Base-by-base conservation (phyloP, 768 basidiomycete genomes). In the Hypholoma sublateritium region DNA sequence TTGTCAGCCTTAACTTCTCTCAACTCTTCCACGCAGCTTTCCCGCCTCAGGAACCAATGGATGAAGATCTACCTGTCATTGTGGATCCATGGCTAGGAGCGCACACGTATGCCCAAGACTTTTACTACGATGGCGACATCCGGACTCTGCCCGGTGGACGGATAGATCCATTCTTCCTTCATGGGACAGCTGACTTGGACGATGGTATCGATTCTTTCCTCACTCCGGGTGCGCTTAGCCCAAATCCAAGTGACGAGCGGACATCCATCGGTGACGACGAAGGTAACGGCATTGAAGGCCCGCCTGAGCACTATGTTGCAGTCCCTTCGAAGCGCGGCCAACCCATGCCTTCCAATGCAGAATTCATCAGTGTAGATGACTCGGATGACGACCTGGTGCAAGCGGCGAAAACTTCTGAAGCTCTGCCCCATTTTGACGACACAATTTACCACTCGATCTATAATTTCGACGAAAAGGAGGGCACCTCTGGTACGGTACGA, bases 31-130 rank as follows among this genome's bases (percentile, higher is more conserved):
- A 13, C 2, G 34, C 13, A 69, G 67, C 65, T 53, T 65, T 64
- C 49, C 56, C 62, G 21, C 61, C 64, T 46, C 63, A 51, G 16
- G 46, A 56, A 17, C 39, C 39, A 0, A n/a, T 47, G 19, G 54
- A 59, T 21, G 64, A 63, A 37, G 19, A 28, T 14, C 58, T 56
- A 8, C 55, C 71, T 9, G 69, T 73, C 24, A 62, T 76, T 12
- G 68, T 62, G 9, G 70, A 74, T 61, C 72, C 70, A 37, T 75
- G 76, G 74, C 56, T 44, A 43, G 71, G 70, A 13, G 69, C 73
- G 2, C 62, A 64, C 50, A 71, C 59, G 6, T 74, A 70, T 57
- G 74, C 76, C 1, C 68, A 77, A 61, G 76, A 76, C 56, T 74
- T 67, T 39, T 76, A 73, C 55, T 62, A 72, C 22, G 66, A 68